A percentile compares a stretch with the other conserved stretches of the same genome.
Conservation (phyloP, 257 asterid species). For the Salvia rosmarinus region DNA sequence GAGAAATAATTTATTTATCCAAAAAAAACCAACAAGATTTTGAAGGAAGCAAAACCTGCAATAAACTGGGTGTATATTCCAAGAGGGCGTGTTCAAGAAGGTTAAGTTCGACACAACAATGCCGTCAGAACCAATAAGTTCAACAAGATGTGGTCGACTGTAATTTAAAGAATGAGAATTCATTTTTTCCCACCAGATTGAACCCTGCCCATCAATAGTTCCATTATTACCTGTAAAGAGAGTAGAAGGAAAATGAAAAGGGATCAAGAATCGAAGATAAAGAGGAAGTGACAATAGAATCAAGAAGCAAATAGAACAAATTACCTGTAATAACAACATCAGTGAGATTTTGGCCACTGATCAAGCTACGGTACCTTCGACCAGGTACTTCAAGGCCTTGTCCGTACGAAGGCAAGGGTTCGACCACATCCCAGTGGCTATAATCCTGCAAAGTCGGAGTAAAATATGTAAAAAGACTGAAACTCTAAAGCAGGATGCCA, state of each 20-base stretch:
- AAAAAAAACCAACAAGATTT: background rate
- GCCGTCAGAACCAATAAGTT: conserved; percentile 59
- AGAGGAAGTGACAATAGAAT: background rate
- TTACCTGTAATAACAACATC: conserved; percentile 79
- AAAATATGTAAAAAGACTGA: background rate
- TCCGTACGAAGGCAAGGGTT: conserved; percentile 65
- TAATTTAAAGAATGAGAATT: conserved; percentile 61
- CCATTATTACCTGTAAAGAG: conserved; percentile 75
- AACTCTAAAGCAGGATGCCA: background rate
- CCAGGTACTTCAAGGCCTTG: conserved; percentile 56
- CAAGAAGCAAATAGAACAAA: background rate
- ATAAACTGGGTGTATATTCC: conserved; percentile 80
- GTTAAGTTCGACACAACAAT: conserved; percentile 86
- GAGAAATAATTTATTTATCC: background rate
- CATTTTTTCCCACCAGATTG: conserved; percentile 81
- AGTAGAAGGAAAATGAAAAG: background rate
- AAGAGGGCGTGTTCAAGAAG: conserved; percentile 81
- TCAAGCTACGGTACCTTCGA: conserved; percentile 67
- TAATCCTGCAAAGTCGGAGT: conserved; percentile 45
- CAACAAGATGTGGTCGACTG: conserved; percentile 88
- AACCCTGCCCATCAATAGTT: conserved; percentile 91
- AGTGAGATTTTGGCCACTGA: conserved; percentile 52
- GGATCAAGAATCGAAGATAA: background rate
- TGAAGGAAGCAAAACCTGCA: conserved; percentile 71
- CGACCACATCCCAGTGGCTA: conserved; percentile 56